Evolutionary conservation across 2,329 filamentous ascomycete species (phyloP).

Genomic region (Ampelomyces quisqualis): DNA sequence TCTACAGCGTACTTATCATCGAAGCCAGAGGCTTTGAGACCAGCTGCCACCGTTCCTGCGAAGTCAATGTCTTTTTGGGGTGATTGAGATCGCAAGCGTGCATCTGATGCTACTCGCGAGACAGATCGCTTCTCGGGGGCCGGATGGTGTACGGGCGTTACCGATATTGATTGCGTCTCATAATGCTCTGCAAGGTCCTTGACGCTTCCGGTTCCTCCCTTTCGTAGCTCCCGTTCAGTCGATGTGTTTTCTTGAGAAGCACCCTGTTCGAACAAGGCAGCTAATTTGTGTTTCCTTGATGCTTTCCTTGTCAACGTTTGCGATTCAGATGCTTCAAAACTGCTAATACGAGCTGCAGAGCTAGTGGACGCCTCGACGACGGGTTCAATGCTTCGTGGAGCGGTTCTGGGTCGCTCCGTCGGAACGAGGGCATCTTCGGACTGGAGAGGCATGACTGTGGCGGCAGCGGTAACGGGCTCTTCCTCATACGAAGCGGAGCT

Average conservation of each 20-base stretch:
- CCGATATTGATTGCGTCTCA: constrained; percentile 24
- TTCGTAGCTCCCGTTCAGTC: constrained; percentile 13
- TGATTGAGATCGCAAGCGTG: constrained; percentile 18
- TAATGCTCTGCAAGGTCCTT: constrained; percentile 27
- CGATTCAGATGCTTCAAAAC: constrained; percentile 11
- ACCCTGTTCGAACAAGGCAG: constrained; percentile 35
- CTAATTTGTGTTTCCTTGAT: constrained; percentile 41
- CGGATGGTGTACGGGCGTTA: constrained; percentile 18
- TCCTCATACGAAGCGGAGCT: constrained; percentile 6
- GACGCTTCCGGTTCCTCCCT: constrained; percentile 20
- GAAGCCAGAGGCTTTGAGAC: constrained; percentile 50
- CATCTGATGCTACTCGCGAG: constrained; percentile 18
- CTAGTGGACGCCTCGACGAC: not conserved
- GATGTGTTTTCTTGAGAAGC: constrained; percentile 12
- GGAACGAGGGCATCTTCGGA: too few species aligned
- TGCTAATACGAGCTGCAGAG: constrained; percentile 4
- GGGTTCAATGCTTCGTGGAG: too few species aligned
- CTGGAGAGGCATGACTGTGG: too few species aligned
- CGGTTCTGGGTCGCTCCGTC: too few species aligned
- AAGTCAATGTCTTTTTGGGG: constrained; percentile 49
- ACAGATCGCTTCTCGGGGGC: constrained; percentile 15
- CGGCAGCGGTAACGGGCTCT: too few species aligned
- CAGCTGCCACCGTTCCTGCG: constrained; percentile 50
- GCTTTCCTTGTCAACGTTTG: constrained; percentile 41
- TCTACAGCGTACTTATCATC: constrained; percentile 49